These are phyloP conservation scores for Emergomyces pasteurianus DNA, from an alignment of 2,329 filamentous ascomycete species.

Conservation along the genomic window DNA sequence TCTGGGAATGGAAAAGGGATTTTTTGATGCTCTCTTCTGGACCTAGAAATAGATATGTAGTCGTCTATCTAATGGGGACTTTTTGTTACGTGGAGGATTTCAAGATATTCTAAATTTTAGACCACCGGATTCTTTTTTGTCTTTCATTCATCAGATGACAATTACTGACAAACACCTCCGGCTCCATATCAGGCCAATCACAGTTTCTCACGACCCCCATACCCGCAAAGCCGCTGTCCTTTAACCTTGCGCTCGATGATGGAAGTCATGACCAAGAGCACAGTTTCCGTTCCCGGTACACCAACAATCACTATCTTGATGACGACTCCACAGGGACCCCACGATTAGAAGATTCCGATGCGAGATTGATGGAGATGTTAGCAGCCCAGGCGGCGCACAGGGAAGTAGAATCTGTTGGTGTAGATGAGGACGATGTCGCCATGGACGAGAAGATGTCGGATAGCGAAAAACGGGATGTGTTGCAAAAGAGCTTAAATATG, in stretches of 20 bases:
- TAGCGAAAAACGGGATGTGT: slow-evolving; percentile 63
- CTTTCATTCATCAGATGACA: background rate
- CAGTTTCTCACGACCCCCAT: slow-evolving; percentile 86
- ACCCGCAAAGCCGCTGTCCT: slow-evolving; percentile 69
- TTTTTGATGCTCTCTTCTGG: background rate
- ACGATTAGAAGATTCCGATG: slow-evolving; percentile 62
- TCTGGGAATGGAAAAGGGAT: background rate
- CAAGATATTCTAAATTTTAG: background rate
- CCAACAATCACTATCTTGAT: slow-evolving; percentile 16
- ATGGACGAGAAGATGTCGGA: slow-evolving; percentile 60
- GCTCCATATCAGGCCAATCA: slow-evolving; percentile 60
- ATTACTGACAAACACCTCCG: background rate
- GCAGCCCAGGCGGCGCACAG: slow-evolving; percentile 83
- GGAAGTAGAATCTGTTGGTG: slow-evolving; percentile 49
- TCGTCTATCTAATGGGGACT: background rate
- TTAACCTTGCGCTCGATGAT: slow-evolving; percentile 76
- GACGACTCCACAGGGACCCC: slow-evolving; percentile 34
- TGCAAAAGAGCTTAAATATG: slow-evolving; percentile 87
- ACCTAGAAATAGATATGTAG: background rate
- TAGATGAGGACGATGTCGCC: slow-evolving; percentile 70
- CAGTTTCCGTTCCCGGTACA: slow-evolving; percentile 23
- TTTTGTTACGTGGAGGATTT: background rate
- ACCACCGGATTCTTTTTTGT: background rate
- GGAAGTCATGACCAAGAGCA: slow-evolving; percentile 56
- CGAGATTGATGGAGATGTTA: slow-evolving; percentile 87